Evolutionary conservation across 306 rosid species (phyloP).

Genomic region (Luffa acutangula): DNA sequence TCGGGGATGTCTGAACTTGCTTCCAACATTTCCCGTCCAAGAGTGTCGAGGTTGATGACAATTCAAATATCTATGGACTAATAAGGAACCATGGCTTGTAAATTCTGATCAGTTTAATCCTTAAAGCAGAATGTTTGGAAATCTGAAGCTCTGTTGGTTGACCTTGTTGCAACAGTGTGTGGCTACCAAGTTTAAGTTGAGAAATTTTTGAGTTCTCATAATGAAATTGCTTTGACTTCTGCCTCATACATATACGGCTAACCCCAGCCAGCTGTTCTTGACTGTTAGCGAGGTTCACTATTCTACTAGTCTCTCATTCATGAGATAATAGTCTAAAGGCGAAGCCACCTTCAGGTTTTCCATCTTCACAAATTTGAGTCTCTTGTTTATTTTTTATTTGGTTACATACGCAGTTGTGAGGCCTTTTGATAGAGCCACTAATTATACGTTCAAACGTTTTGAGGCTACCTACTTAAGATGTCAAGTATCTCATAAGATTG

Average conservation of each 20-base stretch:
- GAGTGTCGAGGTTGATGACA: not conserved
- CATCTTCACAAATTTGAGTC: not conserved
- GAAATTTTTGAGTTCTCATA: not conserved
- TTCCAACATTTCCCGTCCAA: constrained; percentile 26
- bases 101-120: not conserved
- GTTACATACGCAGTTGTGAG: not conserved
- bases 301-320: not conserved
- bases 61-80: not conserved
- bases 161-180: not conserved
- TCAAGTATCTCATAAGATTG: not conserved
- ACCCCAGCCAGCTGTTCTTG: not conserved
- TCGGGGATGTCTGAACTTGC: constrained; percentile 22
- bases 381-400: not conserved
- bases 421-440: not conserved
- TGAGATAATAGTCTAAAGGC: not conserved
- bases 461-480: not conserved
- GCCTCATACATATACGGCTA: not conserved
- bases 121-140: not conserved
- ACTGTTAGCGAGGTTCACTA: not conserved
- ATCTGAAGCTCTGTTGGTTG: not conserved
- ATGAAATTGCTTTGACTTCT: not conserved
- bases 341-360: not conserved
- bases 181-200: not conserved
- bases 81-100: not conserved
- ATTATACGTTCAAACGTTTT: not conserved